These are phyloP conservation scores for Gleditsia sinensis DNA, from an alignment of 306 rosid species.

Conservation along the genomic window DNA sequence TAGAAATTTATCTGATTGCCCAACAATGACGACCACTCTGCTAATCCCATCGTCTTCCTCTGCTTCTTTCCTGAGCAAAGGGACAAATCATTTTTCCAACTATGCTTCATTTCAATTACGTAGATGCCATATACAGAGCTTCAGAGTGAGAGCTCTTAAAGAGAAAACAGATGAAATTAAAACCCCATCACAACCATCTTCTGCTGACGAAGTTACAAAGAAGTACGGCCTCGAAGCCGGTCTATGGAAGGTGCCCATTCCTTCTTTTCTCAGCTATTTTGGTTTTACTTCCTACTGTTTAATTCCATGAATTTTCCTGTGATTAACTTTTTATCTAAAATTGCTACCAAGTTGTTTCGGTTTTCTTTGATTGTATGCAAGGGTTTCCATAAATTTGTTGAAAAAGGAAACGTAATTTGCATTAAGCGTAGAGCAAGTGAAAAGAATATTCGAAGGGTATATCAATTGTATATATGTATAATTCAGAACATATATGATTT, in stretches of 20 bases:
- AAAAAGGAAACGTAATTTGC: background rate
- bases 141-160: conserved; percentile 65
- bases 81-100: conserved; percentile 25
- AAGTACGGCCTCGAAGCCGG: conserved; percentile 96
- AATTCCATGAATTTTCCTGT: background rate
- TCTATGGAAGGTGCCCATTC: conserved; percentile 80
- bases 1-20: conserved; percentile 13
- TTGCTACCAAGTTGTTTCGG: conserved; percentile 19
- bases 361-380: conserved; percentile 28
- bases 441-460: conserved; percentile 4
- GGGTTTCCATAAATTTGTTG: conserved; percentile 12
- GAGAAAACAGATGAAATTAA: conserved; percentile 77
- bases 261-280: conserved; percentile 9
- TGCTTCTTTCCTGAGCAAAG: conserved; percentile 41
- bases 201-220: conserved; percentile 75
- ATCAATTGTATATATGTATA: background rate
- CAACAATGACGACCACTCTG: conserved; percentile 52
- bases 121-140: conserved; percentile 39
- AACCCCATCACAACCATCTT: conserved; percentile 57
- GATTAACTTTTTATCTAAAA: conserved; percentile 17
- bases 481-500: conserved; percentile 14
- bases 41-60: conserved; percentile 43
- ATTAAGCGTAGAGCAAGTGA: conserved; percentile 21
- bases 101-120: conserved; percentile 35
- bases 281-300: background rate